Percentiles rank a stretch among this genome's conserved stretches.
Conservation (phyloP, 768 basidiomycete species). For the Lyophyllum shimeji region DNA sequence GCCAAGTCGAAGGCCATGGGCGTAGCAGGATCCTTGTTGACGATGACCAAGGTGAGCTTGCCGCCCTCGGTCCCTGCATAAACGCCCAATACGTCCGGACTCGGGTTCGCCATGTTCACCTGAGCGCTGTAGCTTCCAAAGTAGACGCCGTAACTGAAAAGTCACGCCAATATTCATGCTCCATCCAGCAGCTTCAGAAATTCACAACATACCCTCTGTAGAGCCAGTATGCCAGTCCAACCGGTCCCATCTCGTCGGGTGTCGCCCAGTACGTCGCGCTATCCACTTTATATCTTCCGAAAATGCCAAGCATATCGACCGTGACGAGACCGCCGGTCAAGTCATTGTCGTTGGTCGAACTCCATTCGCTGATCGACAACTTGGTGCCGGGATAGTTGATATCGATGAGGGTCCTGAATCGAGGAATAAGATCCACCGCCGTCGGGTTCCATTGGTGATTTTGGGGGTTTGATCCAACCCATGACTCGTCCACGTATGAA, state of each 20-base stretch:
- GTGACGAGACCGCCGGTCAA: slow-evolving; percentile 53
- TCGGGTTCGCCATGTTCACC: slow-evolving; percentile 40
- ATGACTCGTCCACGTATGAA: slow-evolving; percentile 54
- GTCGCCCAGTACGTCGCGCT: slow-evolving; percentile 54
- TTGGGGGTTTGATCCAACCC: slow-evolving; percentile 42
- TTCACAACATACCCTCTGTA: slow-evolving; percentile 44
- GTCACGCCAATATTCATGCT: neutral
- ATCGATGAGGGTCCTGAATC: slow-evolving; percentile 48
- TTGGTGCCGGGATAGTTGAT: slow-evolving; percentile 55
- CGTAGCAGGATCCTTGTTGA: slow-evolving; percentile 48
- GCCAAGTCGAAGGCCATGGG: slow-evolving; percentile 41
- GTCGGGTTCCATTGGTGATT: slow-evolving; percentile 49
- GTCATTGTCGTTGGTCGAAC: slow-evolving; percentile 46
- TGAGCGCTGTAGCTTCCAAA: slow-evolving; percentile 46
- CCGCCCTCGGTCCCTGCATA: slow-evolving; percentile 44
- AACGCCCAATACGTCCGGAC: slow-evolving; percentile 42
- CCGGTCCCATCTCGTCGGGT: slow-evolving; percentile 45
- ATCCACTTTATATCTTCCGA: slow-evolving; percentile 48
- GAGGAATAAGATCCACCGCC: slow-evolving; percentile 45
- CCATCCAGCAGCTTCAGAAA: neutral
- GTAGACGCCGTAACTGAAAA: slow-evolving; percentile 39
- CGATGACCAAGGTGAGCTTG: slow-evolving; percentile 43
- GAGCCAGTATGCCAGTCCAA: slow-evolving; percentile 56
- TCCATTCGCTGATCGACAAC: slow-evolving; percentile 54
- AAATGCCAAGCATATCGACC: slow-evolving; percentile 52